Conservation (phyloP, 2,329 filamentous ascomycete species). For the Colletotrichum brevisporum region DNA sequence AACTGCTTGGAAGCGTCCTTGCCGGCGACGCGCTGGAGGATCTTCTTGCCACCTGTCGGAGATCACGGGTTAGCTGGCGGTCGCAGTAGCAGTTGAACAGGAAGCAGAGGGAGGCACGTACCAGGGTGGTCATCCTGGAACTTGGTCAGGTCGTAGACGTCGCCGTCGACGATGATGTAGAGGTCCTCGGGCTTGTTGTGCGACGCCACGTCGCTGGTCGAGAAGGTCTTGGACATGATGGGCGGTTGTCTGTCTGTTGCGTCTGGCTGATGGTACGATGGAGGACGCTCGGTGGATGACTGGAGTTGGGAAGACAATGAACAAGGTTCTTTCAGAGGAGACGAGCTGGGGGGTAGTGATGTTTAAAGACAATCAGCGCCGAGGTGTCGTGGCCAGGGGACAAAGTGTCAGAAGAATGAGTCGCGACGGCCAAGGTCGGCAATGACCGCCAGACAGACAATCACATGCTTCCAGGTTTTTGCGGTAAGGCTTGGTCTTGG, state of each 20-base stretch:
- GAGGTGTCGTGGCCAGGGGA: slow-evolving; percentile 19
- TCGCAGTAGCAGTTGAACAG: background rate
- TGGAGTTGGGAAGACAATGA: slow-evolving; percentile 10
- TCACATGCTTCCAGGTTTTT: slow-evolving; percentile 35
- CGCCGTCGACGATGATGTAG: slow-evolving; percentile 92
- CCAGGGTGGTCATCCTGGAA: slow-evolving; percentile 90
- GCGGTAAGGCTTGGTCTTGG: background rate
- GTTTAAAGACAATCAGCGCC: slow-evolving; percentile 31
- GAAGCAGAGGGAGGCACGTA: slow-evolving; percentile 52
- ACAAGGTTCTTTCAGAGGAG: slow-evolving; percentile 12
- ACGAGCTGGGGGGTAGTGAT: slow-evolving; percentile 18
- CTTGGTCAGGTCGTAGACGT: slow-evolving; percentile 95
- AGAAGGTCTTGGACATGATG: slow-evolving; percentile 89
- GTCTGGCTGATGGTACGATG: slow-evolving; percentile 10
- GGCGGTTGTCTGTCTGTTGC: slow-evolving; percentile 18
- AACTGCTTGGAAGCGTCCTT: slow-evolving; percentile 78
- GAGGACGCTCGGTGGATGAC: slow-evolving; percentile 8
- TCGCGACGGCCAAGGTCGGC: slow-evolving; percentile 40
- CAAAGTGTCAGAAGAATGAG: slow-evolving; percentile 34
- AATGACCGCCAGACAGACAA: slow-evolving; percentile 28
- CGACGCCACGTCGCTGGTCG: slow-evolving; percentile 85
- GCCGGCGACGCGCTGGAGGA: slow-evolving; percentile 73
- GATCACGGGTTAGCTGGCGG: slow-evolving; percentile 8
- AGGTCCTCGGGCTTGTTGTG: slow-evolving; percentile 91
- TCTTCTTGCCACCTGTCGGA: slow-evolving; percentile 72